Evolutionary conservation across 1,139 yeast species (phyloP), one percentile per base, ranked within the genome.

Genomic region (Suhomyces taliae): DNA sequence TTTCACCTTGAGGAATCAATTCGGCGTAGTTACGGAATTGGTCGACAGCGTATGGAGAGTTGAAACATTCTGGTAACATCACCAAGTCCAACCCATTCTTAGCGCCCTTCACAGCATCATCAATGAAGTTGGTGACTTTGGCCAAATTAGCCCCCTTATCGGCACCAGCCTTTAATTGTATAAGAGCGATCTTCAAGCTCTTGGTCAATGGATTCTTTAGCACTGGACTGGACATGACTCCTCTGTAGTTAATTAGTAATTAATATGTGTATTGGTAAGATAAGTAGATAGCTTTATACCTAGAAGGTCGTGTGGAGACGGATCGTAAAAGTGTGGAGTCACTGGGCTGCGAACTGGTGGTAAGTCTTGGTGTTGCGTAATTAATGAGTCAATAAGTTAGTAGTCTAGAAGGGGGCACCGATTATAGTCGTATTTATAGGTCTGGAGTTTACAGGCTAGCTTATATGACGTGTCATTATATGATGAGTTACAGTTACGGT

Each of bases 31-130:
- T 82, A 27, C 87, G 81, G 67, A 93, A 93, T 50, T 93, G 87
- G 49, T 82, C 82, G 29, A 90, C 96, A 0, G 96, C 85, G 61
- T 93, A 93, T 6, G 98, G 98, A 1, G 97, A 87, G 66, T 91
- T 91, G 79, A 91, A 93, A 69, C 97, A 91, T 69, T 93, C 98
- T 6, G 95, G 95, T 42, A 87, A 70, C 64, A 87, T 85, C n/a
- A 87, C 78, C 49, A 84, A 67, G 54, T 85, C 87, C 14, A 85
- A 53, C 41, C 61, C 62, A 36, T 73, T 70, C 33, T 81, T 81
- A 34, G 83, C 72, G 42, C 75, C 69, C 4, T 58, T 49, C 26
- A 82, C 65, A 4, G 90, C 89, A 33, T 70, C 72, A 37, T 70
- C 74, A 36, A 82, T 73, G 53, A 69, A 76, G 26, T 67, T 67